Evolutionary conservation across 2,329 filamentous ascomycete genomes (phyloP).

Genomic region (Westerdykella aurantiaca): DNA sequence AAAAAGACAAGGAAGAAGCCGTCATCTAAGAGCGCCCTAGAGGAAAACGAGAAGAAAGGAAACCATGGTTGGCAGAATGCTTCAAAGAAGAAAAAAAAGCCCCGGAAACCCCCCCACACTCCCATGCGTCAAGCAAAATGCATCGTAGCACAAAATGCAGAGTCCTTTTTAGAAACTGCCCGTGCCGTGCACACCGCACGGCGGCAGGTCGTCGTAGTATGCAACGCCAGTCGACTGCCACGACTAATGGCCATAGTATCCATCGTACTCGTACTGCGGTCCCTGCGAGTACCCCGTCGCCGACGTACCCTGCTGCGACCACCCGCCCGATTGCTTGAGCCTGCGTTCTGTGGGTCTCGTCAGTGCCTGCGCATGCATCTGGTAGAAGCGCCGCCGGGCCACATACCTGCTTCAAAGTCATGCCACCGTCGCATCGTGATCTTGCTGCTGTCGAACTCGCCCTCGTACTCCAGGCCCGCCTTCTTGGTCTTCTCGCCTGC

Average conservation of each 20-base stretch:
- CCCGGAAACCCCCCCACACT: background rate
- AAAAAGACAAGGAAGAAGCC: no score
- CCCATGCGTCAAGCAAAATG: background rate
- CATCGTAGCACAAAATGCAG: constrained; percentile 17
- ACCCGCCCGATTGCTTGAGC: constrained; percentile 36
- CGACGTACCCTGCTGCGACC: constrained; percentile 35
- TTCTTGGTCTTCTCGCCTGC: constrained; percentile 85
- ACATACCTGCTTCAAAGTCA: constrained; percentile 77
- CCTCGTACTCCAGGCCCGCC: constrained; percentile 78
- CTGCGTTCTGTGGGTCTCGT: constrained; percentile 38
- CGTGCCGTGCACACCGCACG: constrained; percentile 11
- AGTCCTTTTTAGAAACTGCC: constrained; percentile 14
- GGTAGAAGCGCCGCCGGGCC: background rate
- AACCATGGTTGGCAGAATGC: no score
- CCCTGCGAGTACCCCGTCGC: constrained; percentile 26
- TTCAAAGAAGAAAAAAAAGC: background rate
- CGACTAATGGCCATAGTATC: constrained; percentile 35
- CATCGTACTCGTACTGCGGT: constrained; percentile 35
- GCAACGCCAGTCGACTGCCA: constrained; percentile 19
- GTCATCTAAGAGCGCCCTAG: no score
- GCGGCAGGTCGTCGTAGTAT: constrained; percentile 16
- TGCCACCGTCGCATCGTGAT: constrained; percentile 98
- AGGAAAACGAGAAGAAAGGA: no score
- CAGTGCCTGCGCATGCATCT: constrained; percentile 17
- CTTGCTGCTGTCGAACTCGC: constrained; percentile 96